phyloP scores from a whole-genome alignment of 805 yeast species.

The Ogataea dorogensis region DNA sequence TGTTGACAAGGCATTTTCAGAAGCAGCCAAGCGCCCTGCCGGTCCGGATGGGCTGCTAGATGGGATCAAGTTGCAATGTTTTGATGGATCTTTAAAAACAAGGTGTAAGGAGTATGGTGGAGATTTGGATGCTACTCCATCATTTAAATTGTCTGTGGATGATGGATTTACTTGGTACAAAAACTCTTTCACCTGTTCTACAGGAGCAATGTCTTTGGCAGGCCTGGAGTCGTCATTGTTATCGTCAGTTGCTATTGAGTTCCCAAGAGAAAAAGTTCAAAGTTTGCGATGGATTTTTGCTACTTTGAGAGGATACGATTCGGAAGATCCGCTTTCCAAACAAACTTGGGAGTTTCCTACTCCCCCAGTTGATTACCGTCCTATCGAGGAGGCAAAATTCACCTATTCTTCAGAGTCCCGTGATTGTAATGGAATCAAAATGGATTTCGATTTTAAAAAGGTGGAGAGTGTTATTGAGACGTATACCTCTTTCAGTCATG shows the following conservation, averaged over 20 bases:
- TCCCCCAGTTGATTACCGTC: constrained; percentile 17
- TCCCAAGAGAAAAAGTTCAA: no score
- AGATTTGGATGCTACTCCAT: not conserved
- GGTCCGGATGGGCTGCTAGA: constrained; percentile 1
- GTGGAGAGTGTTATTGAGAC: no score
- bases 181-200: constrained; percentile 6
- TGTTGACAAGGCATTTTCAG: no score
- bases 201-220: constrained; percentile 13
- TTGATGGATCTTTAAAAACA: not conserved
- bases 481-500: no score
- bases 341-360: constrained; percentile 9
- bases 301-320: constrained; percentile 10
- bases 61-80: not conserved
- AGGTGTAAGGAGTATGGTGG: not conserved
- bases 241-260: no score
- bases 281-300: constrained; percentile 8
- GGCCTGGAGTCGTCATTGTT: no score
- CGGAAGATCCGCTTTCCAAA: constrained; percentile 14
- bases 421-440: not conserved
- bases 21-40: no score
- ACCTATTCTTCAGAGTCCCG: constrained; percentile 7
- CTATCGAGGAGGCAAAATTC: constrained; percentile 11
- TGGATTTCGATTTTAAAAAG: no score
- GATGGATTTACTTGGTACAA: no score
- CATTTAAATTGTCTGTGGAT: not conserved